phyloP scores from a whole-genome alignment of 2,329 filamentous ascomycete genomes.

The Alternaria ethzedia region DNA sequence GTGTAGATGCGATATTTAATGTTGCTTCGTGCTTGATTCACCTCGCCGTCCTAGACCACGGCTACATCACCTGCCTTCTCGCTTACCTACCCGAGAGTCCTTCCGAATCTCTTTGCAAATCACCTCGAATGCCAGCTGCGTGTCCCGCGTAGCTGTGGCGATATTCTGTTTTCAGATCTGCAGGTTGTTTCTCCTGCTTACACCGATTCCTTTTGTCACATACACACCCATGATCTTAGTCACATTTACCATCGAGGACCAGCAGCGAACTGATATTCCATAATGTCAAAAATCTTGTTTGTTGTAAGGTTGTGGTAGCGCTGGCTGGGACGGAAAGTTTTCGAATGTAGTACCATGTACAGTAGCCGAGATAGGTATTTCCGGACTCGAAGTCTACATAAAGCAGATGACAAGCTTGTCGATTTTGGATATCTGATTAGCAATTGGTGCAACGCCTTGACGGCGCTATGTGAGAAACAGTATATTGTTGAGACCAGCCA shows the following conservation, averaged over 20 bases:
- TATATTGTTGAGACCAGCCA: not conserved
- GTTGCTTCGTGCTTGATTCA: slow-evolving; percentile 2
- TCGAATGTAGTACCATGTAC: slow-evolving; percentile 3
- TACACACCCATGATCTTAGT: not conserved
- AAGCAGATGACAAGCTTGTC: not conserved
- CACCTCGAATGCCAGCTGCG: not conserved
- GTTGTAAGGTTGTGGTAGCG: not conserved
- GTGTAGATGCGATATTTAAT: slow-evolving; percentile 14
- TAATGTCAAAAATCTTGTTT: not conserved
- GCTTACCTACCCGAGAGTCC: not conserved
- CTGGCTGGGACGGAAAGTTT: not conserved
- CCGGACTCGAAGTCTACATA: not conserved
- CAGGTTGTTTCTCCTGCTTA: not conserved
- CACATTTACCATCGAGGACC: not conserved
- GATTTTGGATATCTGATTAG: not conserved
- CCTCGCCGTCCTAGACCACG: not conserved
- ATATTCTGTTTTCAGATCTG: not conserved
- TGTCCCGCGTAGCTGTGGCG: not conserved
- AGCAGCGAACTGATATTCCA: not conserved
- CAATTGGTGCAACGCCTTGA: not conserved
- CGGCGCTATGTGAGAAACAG: not conserved
- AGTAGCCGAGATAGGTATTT: not conserved
- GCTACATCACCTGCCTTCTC: not conserved
- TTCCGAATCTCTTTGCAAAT: not conserved
- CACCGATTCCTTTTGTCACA: not conserved